Conservation (phyloP, 2,329 filamentous ascomycete genomes). For the Ceratocystiopsis brevicomis region DNA sequence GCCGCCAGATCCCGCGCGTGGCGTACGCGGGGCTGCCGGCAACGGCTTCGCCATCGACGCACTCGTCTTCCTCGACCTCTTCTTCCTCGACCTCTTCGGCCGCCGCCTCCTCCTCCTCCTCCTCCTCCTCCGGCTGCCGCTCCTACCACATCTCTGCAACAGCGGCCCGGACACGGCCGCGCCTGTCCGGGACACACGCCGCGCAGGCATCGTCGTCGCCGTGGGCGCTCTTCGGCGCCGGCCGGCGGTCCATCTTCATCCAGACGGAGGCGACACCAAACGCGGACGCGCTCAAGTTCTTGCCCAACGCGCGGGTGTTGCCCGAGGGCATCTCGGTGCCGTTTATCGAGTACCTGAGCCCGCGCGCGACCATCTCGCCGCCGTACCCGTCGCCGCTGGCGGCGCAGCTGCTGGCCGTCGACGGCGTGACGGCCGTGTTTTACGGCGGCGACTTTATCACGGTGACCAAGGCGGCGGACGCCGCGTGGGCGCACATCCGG, state of each 20-base stretch:
- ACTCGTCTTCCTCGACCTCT: background rate
- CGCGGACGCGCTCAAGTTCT: constrained; percentile 87
- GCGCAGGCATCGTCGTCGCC: constrained; percentile 8
- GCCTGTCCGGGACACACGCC: too few species aligned
- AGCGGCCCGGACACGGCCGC: too few species aligned
- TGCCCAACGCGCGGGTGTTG: constrained; percentile 73
- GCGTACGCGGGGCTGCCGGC: constrained; percentile 4
- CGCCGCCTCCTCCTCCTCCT: background rate
- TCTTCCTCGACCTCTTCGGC: background rate
- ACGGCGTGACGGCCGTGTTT: constrained; percentile 88
- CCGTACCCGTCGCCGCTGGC: constrained; percentile 85
- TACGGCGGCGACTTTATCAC: constrained; percentile 95
- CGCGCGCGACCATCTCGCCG: constrained; percentile 70
- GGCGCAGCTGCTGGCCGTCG: constrained; percentile 75
- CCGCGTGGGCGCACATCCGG: constrained; percentile 86
- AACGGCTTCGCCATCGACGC: background rate
- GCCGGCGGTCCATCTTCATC: constrained; percentile 73
- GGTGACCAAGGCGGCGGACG: constrained; percentile 72
- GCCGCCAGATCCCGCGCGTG: constrained; percentile 4
- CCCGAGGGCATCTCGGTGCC: constrained; percentile 53
- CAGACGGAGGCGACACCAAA: constrained; percentile 93
- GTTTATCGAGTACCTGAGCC: constrained; percentile 82
- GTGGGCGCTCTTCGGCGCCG: constrained; percentile 9
- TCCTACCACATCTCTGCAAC: constrained; percentile 2
- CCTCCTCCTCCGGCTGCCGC: background rate